Evolutionary conservation across 352 stramenopile genomes (phyloP).

Genomic region (Phytopythium delawarense): DNA sequence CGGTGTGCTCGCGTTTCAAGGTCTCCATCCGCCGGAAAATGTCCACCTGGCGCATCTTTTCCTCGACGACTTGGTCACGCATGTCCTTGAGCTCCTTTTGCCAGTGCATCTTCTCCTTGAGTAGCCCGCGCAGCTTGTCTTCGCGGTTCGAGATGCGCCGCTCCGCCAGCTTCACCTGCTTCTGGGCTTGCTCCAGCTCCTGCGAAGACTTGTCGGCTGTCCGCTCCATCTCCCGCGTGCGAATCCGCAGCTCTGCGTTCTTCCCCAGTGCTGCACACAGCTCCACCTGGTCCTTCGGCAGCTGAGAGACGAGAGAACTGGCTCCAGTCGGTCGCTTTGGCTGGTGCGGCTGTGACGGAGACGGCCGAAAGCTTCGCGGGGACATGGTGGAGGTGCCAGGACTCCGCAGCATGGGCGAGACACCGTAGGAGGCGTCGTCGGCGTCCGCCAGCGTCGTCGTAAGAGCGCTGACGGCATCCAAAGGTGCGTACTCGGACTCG

Average conservation of each 20-base stretch:
- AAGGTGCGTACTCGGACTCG: conserved; percentile 21
- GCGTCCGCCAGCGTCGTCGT: conserved; percentile 9
- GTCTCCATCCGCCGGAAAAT: conserved; percentile 52
- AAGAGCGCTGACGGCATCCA: conserved; percentile 12
- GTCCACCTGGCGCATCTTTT: conserved; percentile 72
- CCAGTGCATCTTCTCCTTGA: conserved; percentile 73
- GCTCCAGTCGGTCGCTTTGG: conserved; percentile 8
- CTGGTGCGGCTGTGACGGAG: conserved; percentile 11
- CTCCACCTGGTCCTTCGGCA: conserved; percentile 50
- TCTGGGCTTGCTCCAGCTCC: conserved; percentile 46
- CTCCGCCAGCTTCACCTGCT: conserved; percentile 58
- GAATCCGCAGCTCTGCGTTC: conserved; percentile 61
- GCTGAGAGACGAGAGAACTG: background rate
- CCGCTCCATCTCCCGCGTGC: conserved; percentile 44
- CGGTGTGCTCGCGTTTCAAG: conserved; percentile 34
- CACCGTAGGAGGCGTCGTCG: conserved; percentile 10
- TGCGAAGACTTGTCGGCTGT: conserved; percentile 37
- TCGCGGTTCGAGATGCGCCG: conserved; percentile 51
- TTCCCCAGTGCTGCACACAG: conserved; percentile 53
- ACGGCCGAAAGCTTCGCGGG: background rate
- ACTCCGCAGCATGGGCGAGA: conserved; percentile 4
- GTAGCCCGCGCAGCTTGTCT: conserved; percentile 50
- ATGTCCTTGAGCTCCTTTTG: conserved; percentile 60
- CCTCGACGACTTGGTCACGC: conserved; percentile 53
- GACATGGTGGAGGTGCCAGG: background rate